These are phyloP conservation scores for Lycium barbarum DNA, from an alignment of 257 asterid genomes.

Conservation along the genomic window DNA sequence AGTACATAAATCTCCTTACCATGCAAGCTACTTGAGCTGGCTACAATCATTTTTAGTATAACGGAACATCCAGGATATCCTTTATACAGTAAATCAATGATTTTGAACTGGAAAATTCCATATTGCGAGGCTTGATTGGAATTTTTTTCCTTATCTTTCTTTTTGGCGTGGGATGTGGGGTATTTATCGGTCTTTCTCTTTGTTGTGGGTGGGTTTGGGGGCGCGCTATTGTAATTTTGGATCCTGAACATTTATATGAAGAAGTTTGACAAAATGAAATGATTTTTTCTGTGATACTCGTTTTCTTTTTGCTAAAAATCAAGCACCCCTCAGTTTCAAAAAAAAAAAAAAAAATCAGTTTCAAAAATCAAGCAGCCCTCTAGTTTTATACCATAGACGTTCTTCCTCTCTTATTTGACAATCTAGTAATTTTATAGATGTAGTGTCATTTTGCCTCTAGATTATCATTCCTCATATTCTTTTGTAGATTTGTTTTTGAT, in stretches of 20 bases:
- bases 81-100: neutral
- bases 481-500: neutral
- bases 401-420: too few relatives aligned
- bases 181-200: neutral
- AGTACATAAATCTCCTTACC: too few relatives aligned
- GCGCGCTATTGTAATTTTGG: neutral
- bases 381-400: too few relatives aligned
- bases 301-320: neutral
- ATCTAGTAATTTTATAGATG: too few relatives aligned
- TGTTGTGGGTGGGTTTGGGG: neutral
- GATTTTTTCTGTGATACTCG: neutral
- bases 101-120: neutral
- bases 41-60: neutral
- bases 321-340: neutral
- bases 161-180: too few relatives aligned
- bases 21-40: neutral
- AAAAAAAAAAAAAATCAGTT: too few relatives aligned
- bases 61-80: neutral
- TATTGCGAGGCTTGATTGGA: neutral
- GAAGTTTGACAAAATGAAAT: neutral
- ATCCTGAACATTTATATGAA: neutral
- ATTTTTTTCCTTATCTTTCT: neutral
- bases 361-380: neutral
- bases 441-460: neutral
- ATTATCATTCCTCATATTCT: neutral